Evolutionary conservation across 2,329 filamentous ascomycete genomes (phyloP), one percentile per base, ranked within the genome.

Genomic region (Talaromyces sp.): DNA sequence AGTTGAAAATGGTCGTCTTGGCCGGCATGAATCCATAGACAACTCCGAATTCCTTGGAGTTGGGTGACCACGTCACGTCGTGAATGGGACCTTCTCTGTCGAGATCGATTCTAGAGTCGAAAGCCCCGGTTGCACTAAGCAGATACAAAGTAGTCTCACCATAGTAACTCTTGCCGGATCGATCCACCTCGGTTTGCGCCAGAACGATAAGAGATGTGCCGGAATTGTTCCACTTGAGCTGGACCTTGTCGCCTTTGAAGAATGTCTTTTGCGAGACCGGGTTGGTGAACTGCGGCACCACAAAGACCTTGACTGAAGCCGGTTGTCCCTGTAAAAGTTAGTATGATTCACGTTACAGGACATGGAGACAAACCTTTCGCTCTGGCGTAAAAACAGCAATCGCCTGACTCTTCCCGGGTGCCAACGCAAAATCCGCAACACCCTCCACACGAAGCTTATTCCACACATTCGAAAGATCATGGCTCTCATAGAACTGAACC

Each of bases 11-110:
- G 70, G 94, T 97, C 3, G 94, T 95, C 85, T 98, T 98, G 64
- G 95, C 92, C n/a, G 95, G 95, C 93, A 97, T 98, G 79, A 92
- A 98, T 67, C 95, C 95, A 76, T 99, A 99, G 17, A 97, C 89
- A 37, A 99, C 95, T 75, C 93, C 94, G 74, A 99, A 99, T 79
- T 98, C 94, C 82, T 93, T 96, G 72, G 93, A 96, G 80, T 95
- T 98, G 57, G 95, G 93, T 54, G 93, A 97, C 95, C 95, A 99
- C n/a, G 91, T 88, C 50, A 99, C 94, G 75, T 99, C 95, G 78
- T 98, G 94, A 72, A 98, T 97, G 5, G 95, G 95, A 0, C 95
- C 95, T 77, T 98, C 94, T 82, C 98, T 98, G 80, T 99, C 95
- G 60, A 97, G 84, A 68, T 90, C 87, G 70, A 99, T 89, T 71